These are phyloP conservation scores for Brachypodium distachyon DNA, from an alignment of 202 grass and related monocot species.

Conservation along the genomic window DNA sequence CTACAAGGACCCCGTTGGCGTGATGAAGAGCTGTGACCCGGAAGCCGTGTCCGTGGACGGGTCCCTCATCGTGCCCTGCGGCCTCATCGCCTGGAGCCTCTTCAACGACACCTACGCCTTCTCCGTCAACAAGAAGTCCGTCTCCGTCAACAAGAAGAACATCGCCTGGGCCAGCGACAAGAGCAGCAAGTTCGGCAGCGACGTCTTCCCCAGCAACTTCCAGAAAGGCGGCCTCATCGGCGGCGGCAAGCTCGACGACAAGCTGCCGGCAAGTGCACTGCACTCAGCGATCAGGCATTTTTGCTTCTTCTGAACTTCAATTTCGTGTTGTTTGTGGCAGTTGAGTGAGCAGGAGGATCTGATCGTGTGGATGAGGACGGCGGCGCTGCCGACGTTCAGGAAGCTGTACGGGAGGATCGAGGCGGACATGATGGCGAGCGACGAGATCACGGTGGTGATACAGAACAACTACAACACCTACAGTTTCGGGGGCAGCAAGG, in stretches of 20 bases:
- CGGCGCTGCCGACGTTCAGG: constrained; percentile 76
- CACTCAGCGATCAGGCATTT: neutral
- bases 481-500: constrained; percentile 80
- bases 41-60: constrained; percentile 40
- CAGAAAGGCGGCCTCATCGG: constrained; percentile 63
- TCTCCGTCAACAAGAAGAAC: constrained; percentile 80
- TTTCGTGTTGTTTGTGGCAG: constrained; percentile 13
- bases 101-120: constrained; percentile 92
- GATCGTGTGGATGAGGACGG: constrained; percentile 91
- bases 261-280: constrained; percentile 40
- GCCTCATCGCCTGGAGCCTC: constrained; percentile 89
- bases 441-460: constrained; percentile 70
- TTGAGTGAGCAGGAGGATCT: constrained; percentile 85
- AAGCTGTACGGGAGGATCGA: constrained; percentile 92
- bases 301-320: neutral
- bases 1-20: constrained; percentile 5
- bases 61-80: constrained; percentile 68
- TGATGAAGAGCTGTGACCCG: constrained; percentile 42
- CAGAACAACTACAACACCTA: constrained; percentile 99
- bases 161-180: constrained; percentile 91
- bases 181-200: constrained; percentile 60
- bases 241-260: constrained; percentile 58
- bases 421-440: constrained; percentile 48
- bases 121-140: constrained; percentile 36
- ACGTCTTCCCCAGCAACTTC: constrained; percentile 81